Evolutionary conservation across 768 basidiomycete species (phyloP).

Genomic region (Butyriboletus loyo): DNA sequence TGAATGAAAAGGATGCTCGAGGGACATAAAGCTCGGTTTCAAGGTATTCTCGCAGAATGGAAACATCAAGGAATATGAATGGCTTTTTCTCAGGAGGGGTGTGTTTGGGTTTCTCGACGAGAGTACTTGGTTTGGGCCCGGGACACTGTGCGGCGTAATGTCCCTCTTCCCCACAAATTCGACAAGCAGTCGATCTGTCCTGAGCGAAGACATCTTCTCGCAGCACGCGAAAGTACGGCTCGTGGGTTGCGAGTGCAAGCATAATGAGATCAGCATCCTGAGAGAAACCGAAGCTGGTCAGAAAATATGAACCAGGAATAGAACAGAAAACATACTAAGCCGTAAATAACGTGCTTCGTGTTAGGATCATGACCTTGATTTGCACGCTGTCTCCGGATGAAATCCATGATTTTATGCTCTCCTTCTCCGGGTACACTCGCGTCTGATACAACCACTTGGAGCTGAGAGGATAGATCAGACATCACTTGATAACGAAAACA

Average conservation of each 20-base stretch:
- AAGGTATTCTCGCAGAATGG: constrained; percentile 94
- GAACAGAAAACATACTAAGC: constrained; percentile 57
- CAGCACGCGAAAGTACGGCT: constrained; percentile 95
- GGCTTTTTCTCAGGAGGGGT: constrained; percentile 72
- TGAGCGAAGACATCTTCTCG: constrained; percentile 97
- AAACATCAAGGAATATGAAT: constrained; percentile 99
- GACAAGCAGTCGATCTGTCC: constrained; percentile 75
- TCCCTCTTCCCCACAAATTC: constrained; percentile 91
- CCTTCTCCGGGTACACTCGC: constrained; percentile 97
- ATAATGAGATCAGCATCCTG: constrained; percentile 99
- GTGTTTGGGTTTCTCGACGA: constrained; percentile 39
- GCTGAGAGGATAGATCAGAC: constrained; percentile 39
- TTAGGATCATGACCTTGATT: constrained; percentile 93
- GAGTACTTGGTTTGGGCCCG: constrained; percentile 65
- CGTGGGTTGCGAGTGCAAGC: constrained; percentile 96
- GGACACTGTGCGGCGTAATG: constrained; percentile 96
- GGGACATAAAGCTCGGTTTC: constrained; percentile 90
- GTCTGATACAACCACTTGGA: constrained; percentile 96
- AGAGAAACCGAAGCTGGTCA: constrained; percentile 9
- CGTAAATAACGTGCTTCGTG: constrained; percentile 95
- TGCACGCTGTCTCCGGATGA: constrained; percentile 83
- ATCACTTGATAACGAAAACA: background rate
- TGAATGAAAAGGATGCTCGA: constrained; percentile 78
- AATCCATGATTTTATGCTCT: constrained; percentile 99
- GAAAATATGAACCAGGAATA: background rate